Percentiles rank a stretch among this genome's conserved stretches.
phyloP scores from a whole-genome alignment of 331 rosid genomes.

The Prunus yedoensis region DNA sequence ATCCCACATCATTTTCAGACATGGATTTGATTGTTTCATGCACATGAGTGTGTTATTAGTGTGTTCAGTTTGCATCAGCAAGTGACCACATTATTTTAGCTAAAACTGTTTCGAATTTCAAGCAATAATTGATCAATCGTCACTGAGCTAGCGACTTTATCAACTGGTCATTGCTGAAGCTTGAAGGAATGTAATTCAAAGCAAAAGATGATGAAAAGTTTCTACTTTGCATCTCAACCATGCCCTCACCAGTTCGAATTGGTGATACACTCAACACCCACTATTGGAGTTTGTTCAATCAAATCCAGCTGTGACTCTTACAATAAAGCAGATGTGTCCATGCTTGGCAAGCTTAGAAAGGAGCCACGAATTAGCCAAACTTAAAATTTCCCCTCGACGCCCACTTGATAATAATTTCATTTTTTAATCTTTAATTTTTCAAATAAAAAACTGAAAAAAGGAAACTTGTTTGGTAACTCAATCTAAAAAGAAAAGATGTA shows the following conservation, averaged over 20 bases:
- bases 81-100: neutral
- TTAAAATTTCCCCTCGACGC: too few relatives aligned
- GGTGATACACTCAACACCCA: neutral
- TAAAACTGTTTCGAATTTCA: neutral
- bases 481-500: too few relatives aligned
- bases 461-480: too few relatives aligned
- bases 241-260: neutral
- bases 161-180: neutral
- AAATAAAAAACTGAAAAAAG: too few relatives aligned
- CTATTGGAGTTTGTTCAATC: constrained; percentile 5
- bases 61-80: constrained; percentile 28
- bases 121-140: neutral
- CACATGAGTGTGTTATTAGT: constrained; percentile 25
- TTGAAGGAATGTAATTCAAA: neutral
- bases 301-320: neutral
- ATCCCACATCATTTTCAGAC: constrained; percentile 37
- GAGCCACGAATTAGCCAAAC: too few relatives aligned
- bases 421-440: too few relatives aligned
- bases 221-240: neutral
- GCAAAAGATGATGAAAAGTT: neutral
- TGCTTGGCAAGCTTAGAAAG: neutral
- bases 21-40: constrained; percentile 19
- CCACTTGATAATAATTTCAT: too few relatives aligned
- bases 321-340: neutral
- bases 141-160: neutral